These are phyloP conservation scores for Saprolegnia parasitica DNA, from an alignment of 352 stramenopile genomes.

Conservation along the genomic window DNA sequence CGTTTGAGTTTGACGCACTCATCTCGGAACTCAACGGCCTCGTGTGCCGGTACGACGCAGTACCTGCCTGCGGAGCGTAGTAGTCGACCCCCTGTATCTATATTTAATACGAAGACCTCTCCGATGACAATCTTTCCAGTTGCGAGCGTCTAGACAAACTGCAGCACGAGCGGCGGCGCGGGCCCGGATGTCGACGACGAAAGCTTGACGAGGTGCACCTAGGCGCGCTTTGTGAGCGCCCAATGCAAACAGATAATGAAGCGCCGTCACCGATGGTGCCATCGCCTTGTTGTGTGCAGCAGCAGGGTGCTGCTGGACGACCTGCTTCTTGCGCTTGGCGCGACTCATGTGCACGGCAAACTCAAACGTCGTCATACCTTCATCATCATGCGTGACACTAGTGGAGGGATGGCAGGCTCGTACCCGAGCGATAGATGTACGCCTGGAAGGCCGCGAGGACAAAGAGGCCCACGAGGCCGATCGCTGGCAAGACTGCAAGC, in stretches of 20 bases:
- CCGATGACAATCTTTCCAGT: neutral
- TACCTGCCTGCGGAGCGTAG: neutral
- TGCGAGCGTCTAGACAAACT: neutral
- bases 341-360: slow-evolving; percentile 21
- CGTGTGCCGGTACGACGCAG: slow-evolving; percentile 5
- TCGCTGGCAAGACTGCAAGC: slow-evolving; percentile 39
- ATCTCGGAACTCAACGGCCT: slow-evolving; percentile 14
- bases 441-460: slow-evolving; percentile 56
- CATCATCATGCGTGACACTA: neutral
- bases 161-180: neutral
- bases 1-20: slow-evolving; percentile 12
- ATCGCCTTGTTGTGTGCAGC: neutral
- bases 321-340: neutral
- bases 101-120: neutral
- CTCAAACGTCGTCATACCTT: slow-evolving; percentile 26
- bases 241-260: neutral
- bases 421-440: slow-evolving; percentile 39
- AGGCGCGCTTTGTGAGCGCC: neutral
- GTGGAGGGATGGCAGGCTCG: neutral
- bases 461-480: slow-evolving; percentile 56
- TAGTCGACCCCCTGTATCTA: neutral
- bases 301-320: no score
- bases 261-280: neutral
- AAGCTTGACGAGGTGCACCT: neutral
- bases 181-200: neutral